Conservation (phyloP, 2,329 filamentous ascomycete genomes). For the Fragosphaeria purpurea region DNA sequence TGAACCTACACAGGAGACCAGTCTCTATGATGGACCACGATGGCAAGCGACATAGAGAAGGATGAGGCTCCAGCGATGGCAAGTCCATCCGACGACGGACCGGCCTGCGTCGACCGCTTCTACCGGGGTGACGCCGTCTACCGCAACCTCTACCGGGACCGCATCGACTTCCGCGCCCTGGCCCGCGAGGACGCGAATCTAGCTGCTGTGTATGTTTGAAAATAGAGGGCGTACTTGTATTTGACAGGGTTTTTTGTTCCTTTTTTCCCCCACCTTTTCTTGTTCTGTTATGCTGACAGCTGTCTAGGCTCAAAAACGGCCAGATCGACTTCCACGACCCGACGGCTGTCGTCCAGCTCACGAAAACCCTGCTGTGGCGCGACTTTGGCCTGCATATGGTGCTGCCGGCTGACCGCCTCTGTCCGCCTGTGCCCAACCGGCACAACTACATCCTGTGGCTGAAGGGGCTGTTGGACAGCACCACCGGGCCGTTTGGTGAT, state of each 20-base stretch:
- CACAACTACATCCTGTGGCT: conserved; percentile 91
- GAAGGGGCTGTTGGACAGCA: conserved; percentile 63
- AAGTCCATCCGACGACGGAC: too few relatives aligned
- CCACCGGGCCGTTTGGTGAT: conserved; percentile 43
- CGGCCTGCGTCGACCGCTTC: too few relatives aligned
- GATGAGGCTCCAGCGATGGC: too few relatives aligned
- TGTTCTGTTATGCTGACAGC: neutral
- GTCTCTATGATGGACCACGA: too few relatives aligned
- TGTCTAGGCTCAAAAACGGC: conserved; percentile 25
- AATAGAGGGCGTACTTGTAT: too few relatives aligned
- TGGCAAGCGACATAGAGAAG: too few relatives aligned
- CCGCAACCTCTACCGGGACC: conserved; percentile 28
- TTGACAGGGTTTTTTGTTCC: too few relatives aligned
- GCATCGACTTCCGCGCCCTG: conserved; percentile 34
- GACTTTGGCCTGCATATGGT: conserved; percentile 66
- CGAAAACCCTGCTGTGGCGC: conserved; percentile 62
- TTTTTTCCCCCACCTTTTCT: too few relatives aligned
- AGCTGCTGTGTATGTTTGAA: conserved; percentile 26
- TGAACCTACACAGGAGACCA: too few relatives aligned
- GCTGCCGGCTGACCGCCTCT: conserved; percentile 69
- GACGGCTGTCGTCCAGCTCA: conserved; percentile 66
- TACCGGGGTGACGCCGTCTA: conserved; percentile 20
- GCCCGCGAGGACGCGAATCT: conserved; percentile 32
- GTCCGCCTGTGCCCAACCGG: conserved; percentile 69
- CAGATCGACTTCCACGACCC: conserved; percentile 76